Evolutionary conservation across 306 rosid genomes (phyloP).

Genomic region (Bauhinia variegata): DNA sequence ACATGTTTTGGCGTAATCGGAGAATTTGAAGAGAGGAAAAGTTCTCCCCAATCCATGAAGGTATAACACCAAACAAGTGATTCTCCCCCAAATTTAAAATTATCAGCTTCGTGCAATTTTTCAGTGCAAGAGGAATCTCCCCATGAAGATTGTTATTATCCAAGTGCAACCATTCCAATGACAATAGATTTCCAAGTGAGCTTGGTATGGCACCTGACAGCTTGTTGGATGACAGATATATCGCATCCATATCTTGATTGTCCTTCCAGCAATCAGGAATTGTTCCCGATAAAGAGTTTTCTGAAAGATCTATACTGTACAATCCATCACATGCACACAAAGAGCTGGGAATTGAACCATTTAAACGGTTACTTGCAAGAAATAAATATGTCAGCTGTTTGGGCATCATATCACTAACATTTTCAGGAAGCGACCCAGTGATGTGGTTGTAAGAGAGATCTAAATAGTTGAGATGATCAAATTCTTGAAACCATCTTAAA

Average conservation of each 20-base stretch:
- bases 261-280: too few species aligned
- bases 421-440: conserved; percentile 14
- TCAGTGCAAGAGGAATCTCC: not conserved
- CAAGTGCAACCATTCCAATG: conserved; percentile 22
- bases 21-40: not conserved
- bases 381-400: not conserved
- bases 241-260: not conserved
- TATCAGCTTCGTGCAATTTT: not conserved
- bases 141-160: conserved; percentile 31
- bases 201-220: conserved; percentile 28
- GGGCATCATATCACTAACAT: conserved; percentile 27
- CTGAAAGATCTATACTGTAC: too few species aligned
- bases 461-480: too few species aligned
- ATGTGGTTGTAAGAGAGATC: not conserved
- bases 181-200: conserved; percentile 28
- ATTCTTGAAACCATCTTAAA: not conserved
- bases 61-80: not conserved
- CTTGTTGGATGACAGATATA: conserved; percentile 28
- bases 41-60: not conserved
- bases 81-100: not conserved
- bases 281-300: too few species aligned
- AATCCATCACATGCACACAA: too few species aligned
- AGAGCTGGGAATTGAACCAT: too few species aligned
- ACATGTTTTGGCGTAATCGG: not conserved
- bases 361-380: too few species aligned